Evolutionary conservation across 768 basidiomycete genomes (phyloP).

Genomic region (Heimioporus sp.): DNA sequence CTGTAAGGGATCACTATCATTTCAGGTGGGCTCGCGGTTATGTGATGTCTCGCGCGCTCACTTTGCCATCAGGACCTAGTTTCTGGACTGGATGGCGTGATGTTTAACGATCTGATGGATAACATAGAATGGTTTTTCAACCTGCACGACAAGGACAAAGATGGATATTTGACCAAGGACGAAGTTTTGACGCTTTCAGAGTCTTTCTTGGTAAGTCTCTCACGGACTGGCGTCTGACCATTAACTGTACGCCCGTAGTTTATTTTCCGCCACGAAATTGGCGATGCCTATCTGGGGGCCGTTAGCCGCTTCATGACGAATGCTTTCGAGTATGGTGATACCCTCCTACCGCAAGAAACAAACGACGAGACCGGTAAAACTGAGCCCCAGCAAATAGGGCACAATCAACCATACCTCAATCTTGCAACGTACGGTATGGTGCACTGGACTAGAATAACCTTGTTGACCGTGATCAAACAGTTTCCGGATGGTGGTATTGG

Average conservation of each 20-base stretch:
- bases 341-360: conserved; percentile 58
- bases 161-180: conserved; percentile 93
- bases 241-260: conserved; percentile 54
- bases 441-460: not conserved
- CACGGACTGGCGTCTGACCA: not conserved
- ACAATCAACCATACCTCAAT: conserved; percentile 91
- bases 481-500: conserved; percentile 98
- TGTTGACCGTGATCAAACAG: conserved; percentile 36
- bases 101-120: conserved; percentile 97
- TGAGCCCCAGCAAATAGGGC: conserved; percentile 49
- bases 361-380: conserved; percentile 36
- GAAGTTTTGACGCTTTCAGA: conserved; percentile 95
- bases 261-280: conserved; percentile 96
- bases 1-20: conserved; percentile 78
- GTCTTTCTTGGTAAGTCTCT: conserved; percentile 68
- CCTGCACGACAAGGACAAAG: conserved; percentile 93
- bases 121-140: conserved; percentile 99
- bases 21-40: conserved; percentile 59
- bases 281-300: conserved; percentile 94
- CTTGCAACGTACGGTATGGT: conserved; percentile 65
- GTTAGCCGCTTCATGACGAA: conserved; percentile 98
- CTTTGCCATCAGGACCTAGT: conserved; percentile 70
- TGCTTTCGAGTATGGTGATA: conserved; percentile 96
- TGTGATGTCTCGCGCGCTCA: conserved; percentile 3
- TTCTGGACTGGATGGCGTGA: conserved; percentile 82